phyloP scores from a whole-genome alignment of 2,329 filamentous ascomycete genomes.

The Colletotrichum chlorophyti region DNA sequence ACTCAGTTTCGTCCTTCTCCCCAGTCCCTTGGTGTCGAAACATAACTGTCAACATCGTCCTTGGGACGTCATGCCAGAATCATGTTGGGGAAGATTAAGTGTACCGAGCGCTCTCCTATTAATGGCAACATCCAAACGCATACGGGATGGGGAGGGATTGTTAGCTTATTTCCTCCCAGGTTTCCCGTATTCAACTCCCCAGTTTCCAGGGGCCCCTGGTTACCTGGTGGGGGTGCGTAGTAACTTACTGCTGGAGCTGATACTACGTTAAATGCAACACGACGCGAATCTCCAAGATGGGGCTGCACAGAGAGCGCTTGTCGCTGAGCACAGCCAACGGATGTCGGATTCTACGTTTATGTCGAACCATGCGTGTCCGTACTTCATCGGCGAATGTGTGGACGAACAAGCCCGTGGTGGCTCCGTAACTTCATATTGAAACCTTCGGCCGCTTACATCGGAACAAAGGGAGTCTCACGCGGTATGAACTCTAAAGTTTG shows the following conservation, averaged over 20 bases:
- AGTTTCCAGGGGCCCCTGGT: slow-evolving; percentile 4
- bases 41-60: neutral
- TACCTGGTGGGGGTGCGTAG: slow-evolving; percentile 17
- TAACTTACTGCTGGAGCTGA: slow-evolving; percentile 20
- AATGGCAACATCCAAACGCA: slow-evolving; percentile 7
- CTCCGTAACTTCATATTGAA: neutral
- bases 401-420: neutral
- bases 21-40: neutral
- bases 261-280: slow-evolving; percentile 14
- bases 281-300: slow-evolving; percentile 20
- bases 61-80: neutral
- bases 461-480: slow-evolving; percentile 17
- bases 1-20: slow-evolving; percentile 1
- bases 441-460: neutral
- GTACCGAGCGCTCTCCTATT: slow-evolving; percentile 1
- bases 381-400: neutral
- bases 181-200: slow-evolving; percentile 26
- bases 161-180: slow-evolving; percentile 25
- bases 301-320: slow-evolving; percentile 16
- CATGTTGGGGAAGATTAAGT: neutral
- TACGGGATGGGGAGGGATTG: slow-evolving; percentile 9
- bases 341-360: neutral
- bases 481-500: slow-evolving; percentile 11
- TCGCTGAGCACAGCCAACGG: neutral
- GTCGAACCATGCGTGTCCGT: neutral